A percentile compares a stretch with the other conserved stretches of the same genome.
phyloP scores from a whole-genome alignment of 106 monocot genomes.

The Phalaenopsis aphrodite region DNA sequence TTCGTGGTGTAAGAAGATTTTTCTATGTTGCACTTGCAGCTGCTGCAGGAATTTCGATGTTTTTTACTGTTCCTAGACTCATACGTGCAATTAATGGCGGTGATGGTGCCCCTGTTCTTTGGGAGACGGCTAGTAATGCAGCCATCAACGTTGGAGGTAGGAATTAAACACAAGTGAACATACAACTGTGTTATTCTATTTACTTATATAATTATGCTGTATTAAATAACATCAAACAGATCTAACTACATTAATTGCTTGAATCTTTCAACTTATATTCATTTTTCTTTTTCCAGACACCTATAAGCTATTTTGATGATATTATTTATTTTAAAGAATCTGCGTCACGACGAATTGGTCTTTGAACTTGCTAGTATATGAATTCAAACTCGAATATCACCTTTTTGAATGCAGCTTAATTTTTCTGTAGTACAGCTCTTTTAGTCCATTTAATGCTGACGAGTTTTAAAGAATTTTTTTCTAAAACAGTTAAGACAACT shows the following conservation, averaged over 20 bases:
- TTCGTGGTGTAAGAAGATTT: slow-evolving; percentile 97
- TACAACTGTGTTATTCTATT: not conserved
- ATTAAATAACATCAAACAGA: not conserved
- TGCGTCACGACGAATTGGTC: not conserved
- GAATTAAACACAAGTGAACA: not conserved
- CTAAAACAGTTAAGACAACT: not conserved
- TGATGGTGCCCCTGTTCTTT: slow-evolving; percentile 75
- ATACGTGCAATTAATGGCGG: slow-evolving; percentile 74
- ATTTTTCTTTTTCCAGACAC: not conserved
- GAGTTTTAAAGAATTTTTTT: not conserved
- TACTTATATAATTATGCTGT: not conserved
- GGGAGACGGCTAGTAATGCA: slow-evolving; percentile 70
- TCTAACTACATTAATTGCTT: not conserved
- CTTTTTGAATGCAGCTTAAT: no score
- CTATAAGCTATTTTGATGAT: not conserved
- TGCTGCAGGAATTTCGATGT: slow-evolving; percentile 85
- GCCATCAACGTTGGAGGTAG: slow-evolving; percentile 96
- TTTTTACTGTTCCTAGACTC: slow-evolving; percentile 88
- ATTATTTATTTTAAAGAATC: not conserved
- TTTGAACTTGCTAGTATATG: not conserved
- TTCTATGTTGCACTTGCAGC: slow-evolving; percentile 86
- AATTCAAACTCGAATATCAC: not conserved
- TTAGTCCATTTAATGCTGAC: not conserved
- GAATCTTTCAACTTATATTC: not conserved
- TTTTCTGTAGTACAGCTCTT: no score